Evolutionary conservation across 1,284 basidiomycete genomes (phyloP), one percentile per base, ranked within the genome.

Genomic region (Moesziomyces sp.): DNA sequence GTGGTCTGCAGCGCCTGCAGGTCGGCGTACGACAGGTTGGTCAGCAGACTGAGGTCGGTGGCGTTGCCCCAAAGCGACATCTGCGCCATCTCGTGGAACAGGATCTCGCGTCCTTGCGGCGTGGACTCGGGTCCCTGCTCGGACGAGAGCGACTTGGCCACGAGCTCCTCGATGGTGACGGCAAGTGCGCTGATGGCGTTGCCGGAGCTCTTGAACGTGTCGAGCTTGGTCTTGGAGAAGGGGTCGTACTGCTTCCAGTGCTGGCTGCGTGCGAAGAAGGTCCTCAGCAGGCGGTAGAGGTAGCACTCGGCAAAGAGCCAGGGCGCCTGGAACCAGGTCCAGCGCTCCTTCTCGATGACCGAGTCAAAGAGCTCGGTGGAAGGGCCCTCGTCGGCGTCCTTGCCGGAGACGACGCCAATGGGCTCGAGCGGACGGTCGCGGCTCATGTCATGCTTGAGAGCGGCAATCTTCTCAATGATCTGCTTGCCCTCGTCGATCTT

Each of bases 231-330:
- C 2, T 86, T 80, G 50, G 89, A 87, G 86, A 98, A 99, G 0
- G 94, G 94, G 79, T 99, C 96, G 78, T 90, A 93, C 43, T 64
- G 49, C 50, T 86, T 86, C 94, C 94, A 98, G 77, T 91, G 88
- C 45, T 85, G 85, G 3, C 91, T 92, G 63, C 87, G 85, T 0
- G 88, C 87, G 80, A 97, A 93, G 82, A 89, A 90, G 3, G 90
- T 89, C 21, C 93, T 89, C 21, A 99, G 83, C 1, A 92, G 87
- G 26, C 94, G 92, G 85, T 98, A 98, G 63, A 88, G 82, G 76
- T 87, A 87, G 79, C 87, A 97, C 89, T 98, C 96, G 64, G 94
- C 93, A 83, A 89, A 97, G 14, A 99, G 76, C 79, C 95, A 98
- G 5, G 94, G 92, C 9, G 92, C 90, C 2, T 89, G 91, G 83